Conservation (phyloP, 129 eudicot genomes). For the Silybum marianum region DNA sequence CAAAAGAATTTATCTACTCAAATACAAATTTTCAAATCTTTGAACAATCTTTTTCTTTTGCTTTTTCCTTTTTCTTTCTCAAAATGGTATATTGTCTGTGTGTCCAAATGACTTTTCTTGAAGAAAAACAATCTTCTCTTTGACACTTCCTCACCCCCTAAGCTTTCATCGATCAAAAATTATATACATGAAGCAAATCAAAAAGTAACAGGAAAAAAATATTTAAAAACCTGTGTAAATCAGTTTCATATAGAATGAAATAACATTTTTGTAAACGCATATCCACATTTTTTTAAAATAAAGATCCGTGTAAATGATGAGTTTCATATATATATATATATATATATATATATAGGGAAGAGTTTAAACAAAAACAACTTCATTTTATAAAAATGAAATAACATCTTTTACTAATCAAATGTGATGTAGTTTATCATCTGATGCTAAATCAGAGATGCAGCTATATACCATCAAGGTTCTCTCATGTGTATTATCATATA, state of each 20-base stretch:
- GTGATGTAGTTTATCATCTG: not conserved
- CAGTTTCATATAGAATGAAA: too few relatives aligned
- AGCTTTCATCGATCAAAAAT: conserved; percentile 15
- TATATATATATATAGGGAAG: too few relatives aligned
- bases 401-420: not conserved
- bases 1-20: not conserved
- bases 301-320: too few relatives aligned
- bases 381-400: too few relatives aligned
- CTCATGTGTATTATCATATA: not conserved
- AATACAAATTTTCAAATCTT: conserved; percentile 14
- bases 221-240: too few relatives aligned
- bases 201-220: too few relatives aligned
- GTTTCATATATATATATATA: too few relatives aligned
- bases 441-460: not conserved
- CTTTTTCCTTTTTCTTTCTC: conserved; percentile 22
- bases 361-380: not conserved
- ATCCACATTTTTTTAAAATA: too few relatives aligned
- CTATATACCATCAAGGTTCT: not conserved
- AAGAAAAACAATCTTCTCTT: conserved; percentile 19
- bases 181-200: not conserved
- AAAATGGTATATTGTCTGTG: conserved; percentile 26
- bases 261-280: not conserved
- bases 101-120: conserved; percentile 34
- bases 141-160: conserved; percentile 25
- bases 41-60: conserved; percentile 21